These are phyloP conservation scores for Mycena pura DNA, from an alignment of 768 basidiomycete genomes.

Conservation along the genomic window DNA sequence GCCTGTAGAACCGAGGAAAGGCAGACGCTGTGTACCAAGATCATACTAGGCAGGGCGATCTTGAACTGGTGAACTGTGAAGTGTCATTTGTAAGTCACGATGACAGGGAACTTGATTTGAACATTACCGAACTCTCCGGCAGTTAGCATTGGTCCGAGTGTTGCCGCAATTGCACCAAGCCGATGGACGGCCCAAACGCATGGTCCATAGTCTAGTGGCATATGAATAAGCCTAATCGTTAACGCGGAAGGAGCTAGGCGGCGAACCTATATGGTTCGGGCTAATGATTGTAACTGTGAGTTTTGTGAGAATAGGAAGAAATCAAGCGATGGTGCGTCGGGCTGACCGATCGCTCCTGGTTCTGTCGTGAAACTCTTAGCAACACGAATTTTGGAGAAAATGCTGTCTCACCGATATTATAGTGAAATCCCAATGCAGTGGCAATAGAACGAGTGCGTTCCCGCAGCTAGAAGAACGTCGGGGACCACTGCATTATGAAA, in stretches of 20 bases:
- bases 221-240: neutral
- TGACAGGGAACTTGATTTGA: neutral
- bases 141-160: conserved; percentile 27
- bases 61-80: conserved; percentile 43
- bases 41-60: conserved; percentile 39
- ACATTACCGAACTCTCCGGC: conserved; percentile 24
- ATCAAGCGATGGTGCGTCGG: neutral
- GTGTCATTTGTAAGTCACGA: neutral
- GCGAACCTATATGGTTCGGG: conserved; percentile 51
- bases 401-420: conserved; percentile 35
- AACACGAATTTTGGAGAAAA: neutral
- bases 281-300: conserved; percentile 47
- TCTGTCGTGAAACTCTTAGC: conserved; percentile 27
- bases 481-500: neutral
- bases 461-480: conserved; percentile 36
- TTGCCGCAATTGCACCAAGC: conserved; percentile 47
- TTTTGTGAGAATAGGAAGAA: neutral
- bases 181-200: conserved; percentile 50
- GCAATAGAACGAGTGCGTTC: conserved; percentile 42
- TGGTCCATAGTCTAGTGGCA: conserved; percentile 40
- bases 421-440: conserved; percentile 38
- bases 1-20: conserved; percentile 39
- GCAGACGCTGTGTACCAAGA: conserved; percentile 40
- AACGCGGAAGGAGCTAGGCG: neutral
- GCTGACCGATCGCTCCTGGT: conserved; percentile 46